Conservation (phyloP, 768 basidiomycete genomes). For the Boletus patriciae region DNA sequence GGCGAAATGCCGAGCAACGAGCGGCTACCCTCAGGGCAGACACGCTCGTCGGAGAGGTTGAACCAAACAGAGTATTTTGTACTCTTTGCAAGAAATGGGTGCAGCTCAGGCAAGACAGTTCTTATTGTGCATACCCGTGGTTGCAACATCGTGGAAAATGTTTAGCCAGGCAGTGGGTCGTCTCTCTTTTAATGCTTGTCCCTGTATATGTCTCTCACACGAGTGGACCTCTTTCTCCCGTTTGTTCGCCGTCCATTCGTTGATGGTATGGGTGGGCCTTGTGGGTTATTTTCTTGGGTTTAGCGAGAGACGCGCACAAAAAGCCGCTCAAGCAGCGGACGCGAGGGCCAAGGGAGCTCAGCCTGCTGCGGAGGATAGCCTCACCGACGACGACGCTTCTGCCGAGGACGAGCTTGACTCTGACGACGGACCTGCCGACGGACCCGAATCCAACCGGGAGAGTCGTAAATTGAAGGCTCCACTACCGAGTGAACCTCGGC, state of each 20-base stretch:
- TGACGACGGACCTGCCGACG: constrained; percentile 32
- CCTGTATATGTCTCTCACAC: constrained; percentile 11
- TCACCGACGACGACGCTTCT: constrained; percentile 33
- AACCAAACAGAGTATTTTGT: constrained; percentile 75
- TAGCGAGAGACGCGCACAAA: constrained; percentile 59
- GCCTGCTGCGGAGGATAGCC: constrained; percentile 25
- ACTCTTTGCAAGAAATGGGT: constrained; percentile 79
- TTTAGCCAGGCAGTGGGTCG: constrained; percentile 63
- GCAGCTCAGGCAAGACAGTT: constrained; percentile 73
- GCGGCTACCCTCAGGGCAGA: constrained; percentile 70
- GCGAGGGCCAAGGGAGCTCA: constrained; percentile 39
- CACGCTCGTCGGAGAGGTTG: constrained; percentile 62
- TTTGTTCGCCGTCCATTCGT: constrained; percentile 1
- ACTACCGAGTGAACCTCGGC: constrained; percentile 19
- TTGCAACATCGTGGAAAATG: constrained; percentile 76
- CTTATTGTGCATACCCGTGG: constrained; percentile 83
- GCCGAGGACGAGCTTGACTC: constrained; percentile 39
- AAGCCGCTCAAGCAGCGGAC: constrained; percentile 53
- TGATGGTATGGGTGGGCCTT: neutral
- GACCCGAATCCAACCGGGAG: constrained; percentile 21
- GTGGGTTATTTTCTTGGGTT: constrained; percentile 3
- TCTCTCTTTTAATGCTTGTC: neutral
- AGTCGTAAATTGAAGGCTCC: constrained; percentile 27
- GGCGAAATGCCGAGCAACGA: constrained; percentile 78
- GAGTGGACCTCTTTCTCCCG: neutral